A percentile compares a stretch with the other conserved stretches of the same genome.
These are phyloP conservation scores for Leishmania martiniquensis DNA, from an alignment of 208 protist species.

Conservation along the genomic window DNA sequence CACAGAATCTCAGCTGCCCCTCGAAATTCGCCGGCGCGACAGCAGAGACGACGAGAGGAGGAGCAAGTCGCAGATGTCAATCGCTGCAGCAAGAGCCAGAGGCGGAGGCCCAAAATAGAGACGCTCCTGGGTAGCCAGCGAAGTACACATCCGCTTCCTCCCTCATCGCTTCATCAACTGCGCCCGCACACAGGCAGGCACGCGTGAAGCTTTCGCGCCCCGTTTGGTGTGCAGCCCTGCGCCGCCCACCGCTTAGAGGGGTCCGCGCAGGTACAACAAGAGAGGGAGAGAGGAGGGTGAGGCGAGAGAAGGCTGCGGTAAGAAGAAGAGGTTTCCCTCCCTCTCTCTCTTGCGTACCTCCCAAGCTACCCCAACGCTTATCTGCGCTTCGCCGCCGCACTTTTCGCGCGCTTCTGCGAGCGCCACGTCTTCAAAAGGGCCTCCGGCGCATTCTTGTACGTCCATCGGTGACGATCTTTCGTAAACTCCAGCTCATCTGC, in stretches of 20 bases:
- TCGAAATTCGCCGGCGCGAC: neutral
- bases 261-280: neutral
- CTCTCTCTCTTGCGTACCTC: neutral
- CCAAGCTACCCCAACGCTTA: neutral
- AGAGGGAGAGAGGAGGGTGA: neutral
- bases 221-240: neutral
- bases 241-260: neutral
- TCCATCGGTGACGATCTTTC: slow-evolving; percentile 75
- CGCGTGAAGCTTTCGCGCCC: neutral
- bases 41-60: neutral
- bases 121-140: neutral
- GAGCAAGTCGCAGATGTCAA: no score
- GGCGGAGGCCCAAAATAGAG: neutral
- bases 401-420: slow-evolving; percentile 32
- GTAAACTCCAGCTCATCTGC: slow-evolving; percentile 73
- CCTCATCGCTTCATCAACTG: neutral
- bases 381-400: slow-evolving; percentile 13
- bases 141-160: neutral
- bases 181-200: neutral
- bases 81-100: neutral
- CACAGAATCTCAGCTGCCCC: neutral
- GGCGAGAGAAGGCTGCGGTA: neutral
- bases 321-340: neutral
- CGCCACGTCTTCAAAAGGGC: slow-evolving; percentile 68
- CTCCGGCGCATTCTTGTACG: slow-evolving; percentile 64